These are phyloP conservation scores for Mayamaea pseudoterrestris DNA, from an alignment of 108 stramenopile species.

Conservation along the genomic window DNA sequence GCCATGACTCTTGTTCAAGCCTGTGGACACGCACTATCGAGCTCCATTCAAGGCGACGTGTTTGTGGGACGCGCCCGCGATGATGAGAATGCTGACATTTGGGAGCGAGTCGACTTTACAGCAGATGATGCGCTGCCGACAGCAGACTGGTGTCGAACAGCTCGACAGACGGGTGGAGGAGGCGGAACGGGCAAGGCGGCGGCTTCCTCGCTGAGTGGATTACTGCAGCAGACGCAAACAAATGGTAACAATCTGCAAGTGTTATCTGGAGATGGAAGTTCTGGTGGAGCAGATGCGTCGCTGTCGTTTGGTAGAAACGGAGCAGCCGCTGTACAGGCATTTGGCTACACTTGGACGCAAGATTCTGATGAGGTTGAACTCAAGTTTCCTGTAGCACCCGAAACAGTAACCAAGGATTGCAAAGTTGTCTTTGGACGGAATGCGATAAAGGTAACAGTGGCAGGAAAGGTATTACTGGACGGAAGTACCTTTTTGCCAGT, in stretches of 20 bases:
- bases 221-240: conserved; percentile 8
- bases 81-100: conserved; percentile 52
- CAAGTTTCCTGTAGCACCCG: conserved; percentile 32
- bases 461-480: conserved; percentile 28
- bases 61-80: conserved; percentile 67
- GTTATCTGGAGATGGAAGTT: conserved; percentile 2
- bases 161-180: conserved; percentile 36
- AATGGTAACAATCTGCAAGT: conserved; percentile 7
- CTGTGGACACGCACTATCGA: conserved; percentile 44
- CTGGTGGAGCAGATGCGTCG: conserved; percentile 6
- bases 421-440: conserved; percentile 42
- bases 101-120: conserved; percentile 53
- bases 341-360: conserved; percentile 44
- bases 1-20: conserved; percentile 40
- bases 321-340: conserved; percentile 13
- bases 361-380: conserved; percentile 69
- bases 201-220: conserved; percentile 20
- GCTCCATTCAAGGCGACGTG: conserved; percentile 56
- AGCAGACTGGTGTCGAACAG: conserved; percentile 37
- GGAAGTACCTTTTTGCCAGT: conserved; percentile 33
- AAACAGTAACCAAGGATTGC: conserved; percentile 47
- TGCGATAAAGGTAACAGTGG: conserved; percentile 39
- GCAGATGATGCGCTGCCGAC: conserved; percentile 27
- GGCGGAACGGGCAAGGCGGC: conserved; percentile 30
- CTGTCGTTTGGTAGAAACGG: conserved; percentile 9